Evolutionary conservation across 2,329 filamentous ascomycete genomes (phyloP).

Genomic region (Ceratocystis alfenasii): DNA sequence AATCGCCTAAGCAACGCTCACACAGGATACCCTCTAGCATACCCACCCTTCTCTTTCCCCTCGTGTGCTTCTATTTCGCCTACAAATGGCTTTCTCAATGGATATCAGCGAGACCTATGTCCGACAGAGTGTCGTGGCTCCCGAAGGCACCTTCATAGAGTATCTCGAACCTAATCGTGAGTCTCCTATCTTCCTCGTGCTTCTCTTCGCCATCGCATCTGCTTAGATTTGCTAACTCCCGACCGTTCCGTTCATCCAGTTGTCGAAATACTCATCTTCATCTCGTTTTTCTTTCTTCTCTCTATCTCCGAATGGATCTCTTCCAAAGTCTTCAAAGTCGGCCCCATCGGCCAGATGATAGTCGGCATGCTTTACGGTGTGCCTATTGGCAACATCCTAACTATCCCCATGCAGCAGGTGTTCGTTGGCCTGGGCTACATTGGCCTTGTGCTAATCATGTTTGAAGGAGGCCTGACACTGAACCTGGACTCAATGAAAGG

Average conservation of each 20-base stretch:
- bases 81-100: neutral
- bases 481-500: slow-evolving; percentile 36
- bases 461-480: slow-evolving; percentile 38
- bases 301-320: slow-evolving; percentile 34
- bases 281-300: slow-evolving; percentile 37
- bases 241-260: slow-evolving; percentile 25
- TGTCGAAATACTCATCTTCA: slow-evolving; percentile 32
- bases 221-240: slow-evolving; percentile 2
- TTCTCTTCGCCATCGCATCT: neutral
- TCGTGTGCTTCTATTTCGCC: no score
- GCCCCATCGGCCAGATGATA: slow-evolving; percentile 37
- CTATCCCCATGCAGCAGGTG: slow-evolving; percentile 34
- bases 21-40: neutral
- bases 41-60: neutral
- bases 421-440: slow-evolving; percentile 38
- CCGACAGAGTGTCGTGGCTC: neutral
- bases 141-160: slow-evolving; percentile 28
- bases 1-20: neutral
- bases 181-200: slow-evolving; percentile 14
- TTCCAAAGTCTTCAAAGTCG: slow-evolving; percentile 33
- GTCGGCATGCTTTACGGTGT: slow-evolving; percentile 37
- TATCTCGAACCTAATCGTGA: slow-evolving; percentile 33
- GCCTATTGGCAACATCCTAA: slow-evolving; percentile 36
- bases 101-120: slow-evolving; percentile 2
- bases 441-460: slow-evolving; percentile 39